Evolutionary conservation across 1,284 basidiomycete species (phyloP), one percentile per base, ranked within the genome.

Genomic region (Ganoderma lingzhi): DNA sequence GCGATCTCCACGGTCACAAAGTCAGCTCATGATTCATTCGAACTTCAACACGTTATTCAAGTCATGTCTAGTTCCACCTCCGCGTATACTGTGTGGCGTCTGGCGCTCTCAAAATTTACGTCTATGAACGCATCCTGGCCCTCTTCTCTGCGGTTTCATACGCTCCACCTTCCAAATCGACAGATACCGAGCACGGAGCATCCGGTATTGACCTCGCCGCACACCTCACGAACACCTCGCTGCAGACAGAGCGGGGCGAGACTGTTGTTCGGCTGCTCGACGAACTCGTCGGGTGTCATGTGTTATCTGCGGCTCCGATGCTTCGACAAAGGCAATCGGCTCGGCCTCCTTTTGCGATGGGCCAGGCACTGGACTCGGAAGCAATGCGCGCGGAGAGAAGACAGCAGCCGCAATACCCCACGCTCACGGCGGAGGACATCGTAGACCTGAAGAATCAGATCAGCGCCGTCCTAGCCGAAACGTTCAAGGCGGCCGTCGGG

Each of bases 141-240:
- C 83, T 99, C 1, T 98, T 98, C 79, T 93, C 95, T 5, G 83
- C 90, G 0, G 83, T 86, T 19, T 87, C 92, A 5, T 97, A 95
- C 77, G 70, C 74, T 0, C 58, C 78, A 0, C 90, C 73, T 1
- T 71, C 69, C 1, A 72, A 76, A 37, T 68, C 78, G 37, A 73
- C 75, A 48, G 78, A 75, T 1, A 70, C 75, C 23, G 73, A 76
- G 39, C 72, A 77, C 3, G 28, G 42, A 17, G 28, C 62, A 8
- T 37, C 62, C 4, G 17, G 48, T 14, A 71, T 73, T n/a, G 90
- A 96, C 78, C 85, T 99, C 6, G 76, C 85, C 1, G 88, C 93
- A 0, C 98, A 99, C 80, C 84, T 99, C 23, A 99, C 97, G 48
- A 99, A 99, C 78, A 98, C 98, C 0, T 97, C 95, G 56, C 83